Percentiles rank a stretch among this genome's conserved stretches.
Evolutionary conservation across 768 basidiomycete genomes (phyloP).

Genomic region (Nevesoporus exiguus): DNA sequence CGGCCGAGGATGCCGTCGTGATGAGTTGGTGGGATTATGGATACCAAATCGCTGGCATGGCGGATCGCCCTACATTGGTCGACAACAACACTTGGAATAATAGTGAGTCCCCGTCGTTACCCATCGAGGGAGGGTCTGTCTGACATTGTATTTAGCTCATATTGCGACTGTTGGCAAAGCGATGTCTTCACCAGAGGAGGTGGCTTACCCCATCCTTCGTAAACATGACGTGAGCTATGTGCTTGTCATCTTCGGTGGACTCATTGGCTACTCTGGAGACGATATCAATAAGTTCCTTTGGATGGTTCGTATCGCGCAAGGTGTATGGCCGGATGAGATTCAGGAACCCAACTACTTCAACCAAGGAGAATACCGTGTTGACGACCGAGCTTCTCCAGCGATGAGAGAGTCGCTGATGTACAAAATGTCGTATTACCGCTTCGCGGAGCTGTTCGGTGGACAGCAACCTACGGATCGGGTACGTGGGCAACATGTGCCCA

Average conservation of each 20-base stretch:
- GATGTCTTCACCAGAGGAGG: constrained; percentile 92
- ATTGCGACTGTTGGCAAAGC: constrained; percentile 99
- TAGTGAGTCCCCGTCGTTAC: constrained; percentile 53
- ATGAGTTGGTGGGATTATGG: constrained; percentile 99
- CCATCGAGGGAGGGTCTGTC: constrained; percentile 1
- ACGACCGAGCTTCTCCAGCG: constrained; percentile 74
- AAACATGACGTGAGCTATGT: constrained; percentile 99
- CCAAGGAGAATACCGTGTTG: constrained; percentile 90
- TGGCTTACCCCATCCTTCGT: constrained; percentile 93
- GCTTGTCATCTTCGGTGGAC: constrained; percentile 94
- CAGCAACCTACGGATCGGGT: constrained; percentile 79
- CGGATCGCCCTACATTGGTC: constrained; percentile 91
- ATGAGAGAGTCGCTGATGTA: constrained; percentile 99
- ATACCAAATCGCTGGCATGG: constrained; percentile 99
- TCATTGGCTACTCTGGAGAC: constrained; percentile 96
- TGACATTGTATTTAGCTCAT: constrained; percentile 55
- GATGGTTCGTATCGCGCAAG: constrained; percentile 96
- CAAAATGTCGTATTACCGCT: constrained; percentile 98
- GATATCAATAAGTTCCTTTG: constrained; percentile 99
- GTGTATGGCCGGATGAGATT: constrained; percentile 98
- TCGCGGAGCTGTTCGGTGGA: constrained; percentile 82
- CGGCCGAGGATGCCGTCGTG: constrained; percentile 84
- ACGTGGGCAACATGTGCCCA: constrained; percentile 79
- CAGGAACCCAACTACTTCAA: constrained; percentile 96
- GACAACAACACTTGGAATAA: constrained; percentile 99